These are phyloP conservation scores for Murraya paniculata DNA, from an alignment of 345 rosid genomes.

Conservation along the genomic window DNA sequence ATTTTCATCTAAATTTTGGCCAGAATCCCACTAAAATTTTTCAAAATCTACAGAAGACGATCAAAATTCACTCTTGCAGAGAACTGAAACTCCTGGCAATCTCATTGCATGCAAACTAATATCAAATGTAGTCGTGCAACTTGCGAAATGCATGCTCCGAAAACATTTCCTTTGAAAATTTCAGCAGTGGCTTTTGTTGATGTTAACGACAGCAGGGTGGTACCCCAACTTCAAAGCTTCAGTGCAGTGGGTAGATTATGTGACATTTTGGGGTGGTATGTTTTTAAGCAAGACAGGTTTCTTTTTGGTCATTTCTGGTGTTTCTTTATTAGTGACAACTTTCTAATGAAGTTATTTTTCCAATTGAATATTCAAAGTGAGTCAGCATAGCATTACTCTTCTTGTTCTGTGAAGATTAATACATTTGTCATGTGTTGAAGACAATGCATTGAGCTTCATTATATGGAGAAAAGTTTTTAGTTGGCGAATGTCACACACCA, in stretches of 20 bases:
- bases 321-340: neutral
- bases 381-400: no score
- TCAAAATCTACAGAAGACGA: neutral
- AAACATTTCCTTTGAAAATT: neutral
- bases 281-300: neutral
- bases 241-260: neutral
- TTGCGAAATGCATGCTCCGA: neutral
- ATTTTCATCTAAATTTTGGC: slow-evolving; percentile 37
- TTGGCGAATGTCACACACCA: neutral
- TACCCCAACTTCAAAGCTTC: neutral
- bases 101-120: neutral
- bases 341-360: neutral
- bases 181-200: neutral
- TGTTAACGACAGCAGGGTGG: neutral
- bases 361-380: no score
- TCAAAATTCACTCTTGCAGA: neutral
- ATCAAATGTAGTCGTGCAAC: neutral
- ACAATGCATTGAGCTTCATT: neutral
- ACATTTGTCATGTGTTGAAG: neutral
- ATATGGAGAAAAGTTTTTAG: neutral
- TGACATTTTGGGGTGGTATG: neutral
- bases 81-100: neutral
- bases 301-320: neutral
- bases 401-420: neutral
- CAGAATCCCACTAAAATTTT: slow-evolving; percentile 22